These are phyloP conservation scores for Cercospora zeae-maydis DNA, from an alignment of 2,329 filamentous ascomycete species.

Conservation along the genomic window DNA sequence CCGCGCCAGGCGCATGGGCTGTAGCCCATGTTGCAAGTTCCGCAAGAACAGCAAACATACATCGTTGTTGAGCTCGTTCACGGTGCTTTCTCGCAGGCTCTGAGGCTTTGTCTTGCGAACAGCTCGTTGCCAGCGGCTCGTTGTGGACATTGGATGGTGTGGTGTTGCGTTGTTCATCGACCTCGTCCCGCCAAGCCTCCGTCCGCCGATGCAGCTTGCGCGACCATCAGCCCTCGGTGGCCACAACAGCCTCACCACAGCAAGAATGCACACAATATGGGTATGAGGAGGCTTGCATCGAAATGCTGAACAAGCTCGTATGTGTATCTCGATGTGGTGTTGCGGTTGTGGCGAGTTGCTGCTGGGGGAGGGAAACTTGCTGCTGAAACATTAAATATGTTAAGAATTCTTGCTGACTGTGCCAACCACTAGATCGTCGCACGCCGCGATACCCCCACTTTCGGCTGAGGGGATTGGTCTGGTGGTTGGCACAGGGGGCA, in stretches of 20 bases:
- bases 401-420: neutral
- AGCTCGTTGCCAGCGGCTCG: neutral
- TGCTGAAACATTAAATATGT: neutral
- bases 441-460: neutral
- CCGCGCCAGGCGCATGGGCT: slow-evolving; percentile 3
- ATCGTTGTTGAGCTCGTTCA: neutral
- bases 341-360: slow-evolving; percentile 10
- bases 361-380: slow-evolving; percentile 6
- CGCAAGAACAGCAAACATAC: slow-evolving; percentile 10
- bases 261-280: slow-evolving; percentile 6
- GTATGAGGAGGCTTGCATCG: slow-evolving; percentile 6
- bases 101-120: neutral
- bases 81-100: neutral
- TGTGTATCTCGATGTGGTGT: slow-evolving; percentile 3
- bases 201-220: neutral
- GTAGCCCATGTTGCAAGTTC: slow-evolving; percentile 5
- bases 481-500: neutral
- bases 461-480: neutral
- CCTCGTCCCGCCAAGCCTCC: slow-evolving; percentile 1
- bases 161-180: neutral
- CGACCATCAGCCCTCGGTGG: neutral
- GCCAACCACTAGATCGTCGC: neutral
- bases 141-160: neutral
- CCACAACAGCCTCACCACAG: slow-evolving; percentile 2
- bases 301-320: slow-evolving; percentile 8